Base-by-base conservation (phyloP, 1,284 basidiomycete genomes). In the Cutaneotrichosporon sp. region DNA sequence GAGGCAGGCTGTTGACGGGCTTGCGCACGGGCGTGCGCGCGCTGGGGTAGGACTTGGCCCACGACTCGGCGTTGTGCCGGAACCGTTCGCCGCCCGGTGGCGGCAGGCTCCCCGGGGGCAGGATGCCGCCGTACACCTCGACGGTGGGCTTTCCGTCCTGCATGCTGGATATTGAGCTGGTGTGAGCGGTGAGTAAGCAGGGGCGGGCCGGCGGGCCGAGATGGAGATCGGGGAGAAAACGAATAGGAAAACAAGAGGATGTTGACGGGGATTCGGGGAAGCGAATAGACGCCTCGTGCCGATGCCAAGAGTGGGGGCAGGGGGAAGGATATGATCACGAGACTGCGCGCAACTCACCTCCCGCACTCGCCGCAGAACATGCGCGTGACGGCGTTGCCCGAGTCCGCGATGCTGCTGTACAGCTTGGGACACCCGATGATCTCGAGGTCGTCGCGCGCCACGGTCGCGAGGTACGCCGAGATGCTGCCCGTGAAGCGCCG, bases 341-440 rank as follows among this genome's bases (percentile, higher is more conserved):
- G n/a, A n/a, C n/a, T n/a, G n/a, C n/a, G n/a, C n/a, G n/a, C 22
- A 13, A 51, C 49, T 29, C 49, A 51, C 49, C 11, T 25, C 1
- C 49, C 49, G 13, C 49, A 51, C 27, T 29, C 31, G 13, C 27
- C 27, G 27, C 49, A 51, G 49, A 51, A 51, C 18, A 31, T 51
- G 14, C 49, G 49, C 49, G 18, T 11, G 3, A 31, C n/a, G 7
- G 18, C 9, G 16, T 20, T 22, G 13, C 49, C 49, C 13, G 27
- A n/a, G 18, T 31, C 49, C 4, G 49, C 27, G 27, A 51, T 9
- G 16, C 27, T 33, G 18, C n/a, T 20, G 16, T n/a, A 51, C 9
- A 20, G 2, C 49, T 33, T 29, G 16, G n/a, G 22, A 5, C 27
- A 20, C 11, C 49, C 49, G 27, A 31, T 29, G 29, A 51, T 31